Conservation (phyloP, 257 asterid species). For the Solanum chilense region DNA sequence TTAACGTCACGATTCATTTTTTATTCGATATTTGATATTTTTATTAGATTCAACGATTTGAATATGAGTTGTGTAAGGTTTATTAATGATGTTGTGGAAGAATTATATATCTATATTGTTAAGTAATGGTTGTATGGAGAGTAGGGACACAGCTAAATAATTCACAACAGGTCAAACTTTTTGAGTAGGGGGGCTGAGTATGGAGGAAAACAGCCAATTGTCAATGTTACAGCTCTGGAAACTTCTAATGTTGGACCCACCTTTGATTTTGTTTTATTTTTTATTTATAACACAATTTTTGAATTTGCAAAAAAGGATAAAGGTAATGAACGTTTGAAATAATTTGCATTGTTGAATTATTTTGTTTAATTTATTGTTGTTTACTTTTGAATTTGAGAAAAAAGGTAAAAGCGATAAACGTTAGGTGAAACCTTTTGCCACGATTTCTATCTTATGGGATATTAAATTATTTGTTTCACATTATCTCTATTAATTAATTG, state of each 20-base stretch:
- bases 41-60: no score
- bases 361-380: background rate
- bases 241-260: background rate
- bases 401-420: background rate
- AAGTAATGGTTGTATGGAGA: background rate
- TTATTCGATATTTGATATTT: no score
- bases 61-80: no score
- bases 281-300: no score
- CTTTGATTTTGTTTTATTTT: background rate
- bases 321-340: background rate
- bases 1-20: accelerated
- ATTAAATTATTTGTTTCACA: background rate
- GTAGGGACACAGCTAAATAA: background rate
- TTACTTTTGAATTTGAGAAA: background rate
- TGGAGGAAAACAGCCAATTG: background rate
- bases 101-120: no score
- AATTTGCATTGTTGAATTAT: background rate
- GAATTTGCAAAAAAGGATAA: background rate
- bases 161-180: background rate
- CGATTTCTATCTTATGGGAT: background rate
- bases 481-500: constrained; percentile 10
- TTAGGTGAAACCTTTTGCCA: background rate
- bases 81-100: background rate
- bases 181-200: background rate
- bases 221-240: background rate